A percentile compares a stretch with the other conserved stretches of the same genome.
Evolutionary conservation across 225 moss, liverwort and hornwort species (phyloP).

Genomic region (Bryoerythrophyllum caledonicum): DNA sequence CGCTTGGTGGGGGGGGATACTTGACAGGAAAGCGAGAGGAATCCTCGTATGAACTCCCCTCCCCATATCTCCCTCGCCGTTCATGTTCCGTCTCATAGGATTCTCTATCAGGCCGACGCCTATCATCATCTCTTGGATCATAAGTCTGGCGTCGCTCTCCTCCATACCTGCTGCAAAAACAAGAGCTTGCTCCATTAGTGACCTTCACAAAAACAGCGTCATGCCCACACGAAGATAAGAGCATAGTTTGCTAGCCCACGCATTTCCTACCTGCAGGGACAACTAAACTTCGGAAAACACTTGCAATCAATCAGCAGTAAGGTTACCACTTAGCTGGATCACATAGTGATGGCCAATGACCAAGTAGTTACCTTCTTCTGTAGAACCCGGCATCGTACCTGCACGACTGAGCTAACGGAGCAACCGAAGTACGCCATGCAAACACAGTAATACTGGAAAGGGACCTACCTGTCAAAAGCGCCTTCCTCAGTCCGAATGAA

Average conservation of each 20-base stretch:
- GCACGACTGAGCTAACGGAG: neutral
- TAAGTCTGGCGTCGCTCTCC: slow-evolving; percentile 32
- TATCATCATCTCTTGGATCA: slow-evolving; percentile 35
- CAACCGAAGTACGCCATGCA: neutral
- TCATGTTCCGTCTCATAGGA: slow-evolving; percentile 26
- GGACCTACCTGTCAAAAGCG: slow-evolving; percentile 27
- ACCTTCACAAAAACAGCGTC: neutral
- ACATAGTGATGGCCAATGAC: neutral
- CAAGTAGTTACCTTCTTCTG: neutral
- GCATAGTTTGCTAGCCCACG: neutral
- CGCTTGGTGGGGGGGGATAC: slow-evolving; percentile 30
- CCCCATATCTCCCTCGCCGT: slow-evolving; percentile 25
- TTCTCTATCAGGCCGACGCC: slow-evolving; percentile 24
- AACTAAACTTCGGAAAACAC: neutral
- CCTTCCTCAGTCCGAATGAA: slow-evolving; percentile 32
- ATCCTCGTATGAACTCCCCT: slow-evolving; percentile 31
- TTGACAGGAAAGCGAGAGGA: slow-evolving; percentile 29
- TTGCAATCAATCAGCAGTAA: neutral
- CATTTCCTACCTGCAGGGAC: neutral
- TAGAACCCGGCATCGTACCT: neutral
- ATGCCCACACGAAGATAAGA: neutral
- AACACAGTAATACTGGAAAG: neutral
- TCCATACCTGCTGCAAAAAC: slow-evolving; percentile 31
- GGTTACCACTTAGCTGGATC: neutral
- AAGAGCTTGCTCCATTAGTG: neutral